A percentile compares a stretch with the other conserved stretches of the same genome.
Conservation (phyloP, 768 basidiomycete genomes). For the Cubamyces lactineus region DNA sequence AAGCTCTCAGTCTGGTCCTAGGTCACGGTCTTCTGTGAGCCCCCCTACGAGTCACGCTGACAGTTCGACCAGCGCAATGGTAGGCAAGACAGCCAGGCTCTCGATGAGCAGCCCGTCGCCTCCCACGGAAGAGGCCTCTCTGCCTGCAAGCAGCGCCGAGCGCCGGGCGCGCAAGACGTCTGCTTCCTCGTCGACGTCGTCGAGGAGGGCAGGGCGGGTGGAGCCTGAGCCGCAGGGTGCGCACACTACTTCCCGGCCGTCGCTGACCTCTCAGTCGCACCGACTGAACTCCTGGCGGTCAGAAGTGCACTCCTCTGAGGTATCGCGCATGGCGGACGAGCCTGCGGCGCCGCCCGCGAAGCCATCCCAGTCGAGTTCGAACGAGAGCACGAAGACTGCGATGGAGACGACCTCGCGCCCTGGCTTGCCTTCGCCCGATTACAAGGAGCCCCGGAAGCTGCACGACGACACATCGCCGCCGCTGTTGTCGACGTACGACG, state of each 20-base stretch:
- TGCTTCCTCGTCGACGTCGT: constrained; percentile 5
- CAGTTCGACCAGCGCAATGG: constrained; percentile 26
- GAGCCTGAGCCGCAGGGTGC: constrained; percentile 1
- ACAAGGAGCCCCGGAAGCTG: constrained; percentile 55
- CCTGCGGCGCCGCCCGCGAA: background rate
- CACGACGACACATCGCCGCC: constrained; percentile 57
- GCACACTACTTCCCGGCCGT: constrained; percentile 1
- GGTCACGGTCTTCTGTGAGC: constrained; percentile 18
- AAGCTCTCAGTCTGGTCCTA: constrained; percentile 3
- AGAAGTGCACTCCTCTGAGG: constrained; percentile 22
- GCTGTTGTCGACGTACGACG: constrained; percentile 61
- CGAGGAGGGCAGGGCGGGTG: background rate
- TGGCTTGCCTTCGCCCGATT: constrained; percentile 12
- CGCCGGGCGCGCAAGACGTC: constrained; percentile 8
- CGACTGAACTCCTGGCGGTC: constrained; percentile 33
- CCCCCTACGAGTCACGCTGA: constrained; percentile 24
- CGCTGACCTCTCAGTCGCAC: constrained; percentile 2
- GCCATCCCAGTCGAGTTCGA: background rate
- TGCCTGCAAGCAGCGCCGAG: background rate
- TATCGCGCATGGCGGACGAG: background rate
- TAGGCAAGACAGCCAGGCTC: constrained; percentile 20
- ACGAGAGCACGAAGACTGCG: background rate
- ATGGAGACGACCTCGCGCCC: background rate
- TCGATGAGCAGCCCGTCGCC: constrained; percentile 21
- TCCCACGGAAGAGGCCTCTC: background rate